Base-by-base conservation (phyloP, 495 filamentous ascomycete species). In the Echria macrotheca region DNA sequence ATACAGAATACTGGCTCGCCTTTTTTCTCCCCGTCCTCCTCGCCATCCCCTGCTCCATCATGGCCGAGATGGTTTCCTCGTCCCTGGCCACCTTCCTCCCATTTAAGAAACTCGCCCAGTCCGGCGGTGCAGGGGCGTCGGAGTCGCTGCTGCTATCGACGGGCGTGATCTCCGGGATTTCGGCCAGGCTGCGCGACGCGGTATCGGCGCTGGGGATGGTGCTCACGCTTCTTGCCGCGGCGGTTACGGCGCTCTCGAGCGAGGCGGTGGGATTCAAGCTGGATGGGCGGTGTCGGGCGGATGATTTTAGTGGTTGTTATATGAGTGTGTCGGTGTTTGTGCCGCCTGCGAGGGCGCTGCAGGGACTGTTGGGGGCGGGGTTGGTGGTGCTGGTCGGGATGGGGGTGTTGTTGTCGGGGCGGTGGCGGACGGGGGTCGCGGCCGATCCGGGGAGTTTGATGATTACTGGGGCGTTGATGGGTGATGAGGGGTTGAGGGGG, bases 321-420 rank as follows among this genome's bases (percentile, higher is more conserved):
- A 31, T 49, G 36, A 14, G 24, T 23, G 23, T 49, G 4, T 35
- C 36, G 5, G 26, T 49, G 7, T 49, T 49, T 23, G 6, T 41
- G 7, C 21, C 22, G 2, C 36, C 47, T 1, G 26, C 23, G 9
- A n/a, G 47, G 24, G 47, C 47, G 6, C 14, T 49, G 15, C 18
- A 49, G 25, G 47, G 8, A 6, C 6, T 49, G 1, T 17, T 49
- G 5, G 36, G 1, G 1, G 47, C 12, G 14, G 11, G 15, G 11
- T 26, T 49, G 39, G 17, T 24, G n/a, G n/a, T 50, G 1, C 2
- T 44, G 14, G 18, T 44, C 8, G 1, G 28, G 5, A 15, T 44
- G 15, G 26, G 7, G 1, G 14, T 21, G 11, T 9, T 50, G 7
- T n/a, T 50, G 2, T 7, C 8, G 17, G 4, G 32, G 32, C 25